phyloP scores from a whole-genome alignment of 768 basidiomycete species.

The Hypholoma fasciculare region DNA sequence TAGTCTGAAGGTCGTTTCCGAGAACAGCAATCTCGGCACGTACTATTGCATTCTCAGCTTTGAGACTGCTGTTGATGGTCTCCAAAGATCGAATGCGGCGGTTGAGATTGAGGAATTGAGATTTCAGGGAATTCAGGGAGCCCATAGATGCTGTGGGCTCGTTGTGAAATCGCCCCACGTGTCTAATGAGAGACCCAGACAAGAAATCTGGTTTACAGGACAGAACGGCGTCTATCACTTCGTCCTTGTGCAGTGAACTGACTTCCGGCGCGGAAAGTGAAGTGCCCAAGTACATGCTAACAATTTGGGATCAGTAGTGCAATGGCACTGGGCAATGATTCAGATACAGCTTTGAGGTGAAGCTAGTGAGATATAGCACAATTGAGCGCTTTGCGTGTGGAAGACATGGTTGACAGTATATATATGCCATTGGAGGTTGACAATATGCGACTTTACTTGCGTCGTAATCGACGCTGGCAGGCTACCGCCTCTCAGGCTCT shows the following conservation, averaged over 20 bases:
- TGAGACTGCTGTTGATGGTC: slow-evolving; percentile 20
- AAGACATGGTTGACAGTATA: no score
- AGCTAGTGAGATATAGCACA: background rate
- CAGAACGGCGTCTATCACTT: slow-evolving; percentile 12
- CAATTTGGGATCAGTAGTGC: background rate
- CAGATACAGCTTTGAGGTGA: background rate
- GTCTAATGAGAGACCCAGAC: slow-evolving; percentile 11
- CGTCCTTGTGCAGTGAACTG: slow-evolving; percentile 1
- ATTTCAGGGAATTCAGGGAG: slow-evolving; percentile 14
- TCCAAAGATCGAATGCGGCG: slow-evolving; percentile 23
- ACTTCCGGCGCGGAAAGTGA: slow-evolving; percentile 14
- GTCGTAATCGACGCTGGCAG: no score
- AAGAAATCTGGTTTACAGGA: slow-evolving; percentile 14
- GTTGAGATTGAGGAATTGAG: slow-evolving; percentile 14
- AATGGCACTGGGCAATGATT: background rate
- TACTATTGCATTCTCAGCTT: background rate
- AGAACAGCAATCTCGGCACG: slow-evolving; percentile 3
- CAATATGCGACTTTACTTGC: no score
- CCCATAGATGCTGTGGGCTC: slow-evolving; percentile 8
- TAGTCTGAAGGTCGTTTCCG: slow-evolving; percentile 1
- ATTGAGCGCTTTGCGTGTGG: no score
- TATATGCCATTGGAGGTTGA: no score
- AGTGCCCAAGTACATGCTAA: background rate
- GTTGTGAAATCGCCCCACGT: slow-evolving; percentile 1
- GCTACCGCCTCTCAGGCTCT: no score